Percentiles rank a stretch among this genome's conserved stretches.
Conservation (phyloP, 179 eudicot species). For the Heliamphora pulchella region DNA sequence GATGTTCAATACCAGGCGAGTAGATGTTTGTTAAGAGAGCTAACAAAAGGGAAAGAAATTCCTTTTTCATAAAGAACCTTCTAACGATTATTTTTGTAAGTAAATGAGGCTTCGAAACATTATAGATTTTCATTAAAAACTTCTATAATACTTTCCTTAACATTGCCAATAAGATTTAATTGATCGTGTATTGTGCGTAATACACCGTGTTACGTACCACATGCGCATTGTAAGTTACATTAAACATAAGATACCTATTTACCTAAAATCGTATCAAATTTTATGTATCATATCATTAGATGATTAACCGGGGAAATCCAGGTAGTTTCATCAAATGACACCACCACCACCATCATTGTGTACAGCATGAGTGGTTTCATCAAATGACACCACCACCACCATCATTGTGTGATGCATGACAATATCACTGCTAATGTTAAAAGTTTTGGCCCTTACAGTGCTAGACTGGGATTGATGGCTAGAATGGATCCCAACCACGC, state of each 20-base stretch:
- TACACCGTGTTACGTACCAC: not conserved
- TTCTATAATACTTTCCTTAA: too few species aligned
- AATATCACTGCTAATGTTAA: not conserved
- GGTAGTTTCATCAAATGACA: not conserved
- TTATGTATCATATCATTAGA: not conserved
- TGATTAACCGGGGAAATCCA: not conserved
- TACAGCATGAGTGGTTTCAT: not conserved
- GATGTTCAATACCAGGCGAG: too few species aligned
- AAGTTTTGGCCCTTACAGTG: conserved; percentile 21
- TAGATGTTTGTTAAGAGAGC: too few species aligned
- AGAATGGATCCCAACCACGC: conserved; percentile 12
- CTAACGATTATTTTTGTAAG: too few species aligned
- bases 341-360: not conserved
- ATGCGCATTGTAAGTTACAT: not conserved
- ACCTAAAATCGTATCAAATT: not conserved
- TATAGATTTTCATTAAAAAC: too few species aligned
- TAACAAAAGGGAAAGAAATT: too few species aligned
- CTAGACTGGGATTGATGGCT: conserved; percentile 21
- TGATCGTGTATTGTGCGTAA: too few species aligned
- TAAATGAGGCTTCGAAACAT: too few species aligned
- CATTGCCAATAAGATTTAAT: too few species aligned
- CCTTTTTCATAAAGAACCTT: too few species aligned
- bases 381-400: not conserved
- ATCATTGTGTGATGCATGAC: not conserved
- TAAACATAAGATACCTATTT: not conserved